These are phyloP conservation scores for Trichoderma sp. DNA, from an alignment of 2,329 filamentous ascomycete species.

Conservation along the genomic window DNA sequence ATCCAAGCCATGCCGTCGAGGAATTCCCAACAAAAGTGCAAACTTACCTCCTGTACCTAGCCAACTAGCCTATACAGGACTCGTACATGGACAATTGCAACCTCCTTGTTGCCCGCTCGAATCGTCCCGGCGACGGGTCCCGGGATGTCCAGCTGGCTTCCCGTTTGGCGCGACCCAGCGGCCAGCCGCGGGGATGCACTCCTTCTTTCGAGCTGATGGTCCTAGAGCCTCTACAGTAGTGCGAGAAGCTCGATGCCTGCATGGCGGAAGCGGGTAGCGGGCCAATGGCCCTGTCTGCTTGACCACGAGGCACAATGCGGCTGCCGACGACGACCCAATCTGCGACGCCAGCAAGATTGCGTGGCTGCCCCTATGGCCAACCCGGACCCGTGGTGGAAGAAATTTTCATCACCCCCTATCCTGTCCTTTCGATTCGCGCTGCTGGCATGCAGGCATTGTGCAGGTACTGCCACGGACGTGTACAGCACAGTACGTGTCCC, in stretches of 20 bases:
- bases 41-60: background rate
- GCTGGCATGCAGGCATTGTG: background rate
- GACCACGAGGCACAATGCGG: constrained; percentile 17
- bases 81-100: background rate
- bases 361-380: constrained; percentile 5
- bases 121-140: constrained; percentile 16
- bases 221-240: background rate
- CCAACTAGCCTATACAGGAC: background rate
- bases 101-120: background rate
- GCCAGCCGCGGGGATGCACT: constrained; percentile 14
- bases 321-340: constrained; percentile 6
- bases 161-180: background rate
- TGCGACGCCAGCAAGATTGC: constrained; percentile 11
- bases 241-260: background rate
- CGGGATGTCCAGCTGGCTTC: constrained; percentile 2
- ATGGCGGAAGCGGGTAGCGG: constrained; percentile 18
- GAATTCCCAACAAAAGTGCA: constrained; percentile 14
- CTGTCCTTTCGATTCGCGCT: background rate
- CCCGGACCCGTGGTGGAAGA: background rate
- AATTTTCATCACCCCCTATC: constrained; percentile 2
- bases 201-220: background rate
- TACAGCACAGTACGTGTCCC: background rate
- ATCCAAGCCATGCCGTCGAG: background rate
- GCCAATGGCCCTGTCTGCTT: constrained; percentile 10
- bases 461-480: background rate